Evolutionary conservation across 2,329 filamentous ascomycete genomes (phyloP).

Genomic region (Microcyclospora tardicrescens): DNA sequence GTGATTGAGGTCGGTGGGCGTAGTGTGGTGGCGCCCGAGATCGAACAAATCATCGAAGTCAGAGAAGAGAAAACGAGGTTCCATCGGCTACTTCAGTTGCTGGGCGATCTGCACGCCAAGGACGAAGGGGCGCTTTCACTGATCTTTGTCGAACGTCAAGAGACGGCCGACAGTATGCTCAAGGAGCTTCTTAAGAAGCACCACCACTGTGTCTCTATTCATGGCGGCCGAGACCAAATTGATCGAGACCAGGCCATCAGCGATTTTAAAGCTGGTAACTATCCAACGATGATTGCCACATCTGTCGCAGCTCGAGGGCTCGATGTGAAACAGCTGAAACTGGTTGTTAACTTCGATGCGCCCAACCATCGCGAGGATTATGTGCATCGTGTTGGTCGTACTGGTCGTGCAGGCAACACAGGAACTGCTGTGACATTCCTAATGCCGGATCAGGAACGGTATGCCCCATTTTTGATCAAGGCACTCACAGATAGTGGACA

Average conservation of each 20-base stretch:
- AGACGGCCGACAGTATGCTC: slow-evolving; percentile 32
- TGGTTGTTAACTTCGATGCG: slow-evolving; percentile 91
- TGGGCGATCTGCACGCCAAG: slow-evolving; percentile 72
- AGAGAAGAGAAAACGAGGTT: slow-evolving; percentile 75
- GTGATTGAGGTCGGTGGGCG: slow-evolving; percentile 87
- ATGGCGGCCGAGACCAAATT: slow-evolving; percentile 85
- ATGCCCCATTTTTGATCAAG: slow-evolving; percentile 75
- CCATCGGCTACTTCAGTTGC: slow-evolving; percentile 64
- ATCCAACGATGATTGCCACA: slow-evolving; percentile 84
- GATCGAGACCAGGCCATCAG: slow-evolving; percentile 85
- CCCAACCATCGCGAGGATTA: slow-evolving; percentile 95
- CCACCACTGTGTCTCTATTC: slow-evolving; percentile 85
- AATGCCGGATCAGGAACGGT: slow-evolving; percentile 82
- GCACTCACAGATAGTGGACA: slow-evolving; percentile 87
- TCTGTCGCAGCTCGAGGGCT: slow-evolving; percentile 90
- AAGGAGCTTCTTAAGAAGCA: slow-evolving; percentile 70
- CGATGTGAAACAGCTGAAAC: slow-evolving; percentile 89
- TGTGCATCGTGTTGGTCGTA: slow-evolving; percentile 85
- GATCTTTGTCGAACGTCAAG: slow-evolving; percentile 39
- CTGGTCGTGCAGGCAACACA: slow-evolving; percentile 84
- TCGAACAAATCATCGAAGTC: slow-evolving; percentile 85
- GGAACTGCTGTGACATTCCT: slow-evolving; percentile 92
- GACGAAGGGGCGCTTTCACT: slow-evolving; percentile 84
- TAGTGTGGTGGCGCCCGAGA: slow-evolving; percentile 55
- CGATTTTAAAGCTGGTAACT: slow-evolving; percentile 83